Evolutionary conservation across 208 protist species (phyloP).

Genomic region (Naegleria gruberi): DNA sequence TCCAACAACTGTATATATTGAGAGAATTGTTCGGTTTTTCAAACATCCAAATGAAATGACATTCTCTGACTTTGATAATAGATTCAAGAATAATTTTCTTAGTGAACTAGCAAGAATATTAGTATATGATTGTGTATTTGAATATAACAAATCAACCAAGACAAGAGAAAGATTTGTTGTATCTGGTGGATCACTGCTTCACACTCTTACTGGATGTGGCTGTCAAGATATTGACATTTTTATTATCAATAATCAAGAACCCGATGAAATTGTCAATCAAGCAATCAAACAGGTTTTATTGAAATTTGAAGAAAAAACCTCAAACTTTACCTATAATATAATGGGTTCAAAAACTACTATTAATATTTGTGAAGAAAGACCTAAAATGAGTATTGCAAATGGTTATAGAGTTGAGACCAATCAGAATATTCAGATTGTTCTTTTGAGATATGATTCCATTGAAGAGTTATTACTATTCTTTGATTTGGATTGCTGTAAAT

Average conservation of each 20-base stretch:
- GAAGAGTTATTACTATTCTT: not conserved
- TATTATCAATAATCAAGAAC: not conserved
- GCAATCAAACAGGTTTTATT: not conserved
- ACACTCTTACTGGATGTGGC: not conserved
- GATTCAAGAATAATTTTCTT: not conserved
- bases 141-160: not conserved
- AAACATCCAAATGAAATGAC: not conserved
- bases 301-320: not conserved
- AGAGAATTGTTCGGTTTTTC: not conserved
- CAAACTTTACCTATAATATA: not conserved
- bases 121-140: not conserved
- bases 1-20: not conserved
- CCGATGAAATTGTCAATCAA: not conserved
- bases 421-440: not conserved
- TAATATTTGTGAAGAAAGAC: not conserved
- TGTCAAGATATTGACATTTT: not conserved
- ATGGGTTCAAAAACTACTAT: not conserved
- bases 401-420: not conserved
- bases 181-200: not conserved
- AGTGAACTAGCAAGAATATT: not conserved
- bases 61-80: not conserved
- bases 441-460: not conserved
- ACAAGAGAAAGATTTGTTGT: not conserved
- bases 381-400: not conserved
- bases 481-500: constrained; percentile 8